phyloP scores from a whole-genome alignment of 202 grass and related monocot species.

The Digitaria exilis region DNA sequence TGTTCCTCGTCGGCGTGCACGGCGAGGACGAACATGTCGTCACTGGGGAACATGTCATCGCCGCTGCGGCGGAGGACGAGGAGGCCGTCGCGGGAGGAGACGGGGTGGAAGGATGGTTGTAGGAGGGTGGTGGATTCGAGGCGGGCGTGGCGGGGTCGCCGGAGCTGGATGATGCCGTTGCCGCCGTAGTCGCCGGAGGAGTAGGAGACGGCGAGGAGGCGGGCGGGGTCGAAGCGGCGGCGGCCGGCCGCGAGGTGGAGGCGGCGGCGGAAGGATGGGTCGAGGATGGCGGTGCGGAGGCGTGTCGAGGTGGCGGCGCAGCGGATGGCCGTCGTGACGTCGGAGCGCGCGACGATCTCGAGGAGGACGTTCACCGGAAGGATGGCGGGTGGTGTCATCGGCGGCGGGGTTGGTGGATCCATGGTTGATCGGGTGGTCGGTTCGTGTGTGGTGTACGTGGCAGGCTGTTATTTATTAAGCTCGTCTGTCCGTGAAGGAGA shows the following conservation, averaged over 20 bases:
- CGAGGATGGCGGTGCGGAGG: not conserved
- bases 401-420: no score
- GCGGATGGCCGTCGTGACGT: not conserved
- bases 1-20: not conserved
- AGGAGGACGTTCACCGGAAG: not conserved
- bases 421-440: no score
- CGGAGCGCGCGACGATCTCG: not conserved
- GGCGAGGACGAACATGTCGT: not conserved
- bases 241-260: not conserved
- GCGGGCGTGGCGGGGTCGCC: no score
- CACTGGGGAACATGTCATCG: no score
- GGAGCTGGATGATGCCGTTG: not conserved
- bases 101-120: not conserved
- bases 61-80: not conserved
- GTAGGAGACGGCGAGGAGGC: not conserved
- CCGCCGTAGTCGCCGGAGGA: not conserved
- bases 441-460: no score
- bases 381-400: no score
- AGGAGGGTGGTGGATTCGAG: no score
- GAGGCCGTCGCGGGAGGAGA: not conserved
- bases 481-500: no score
- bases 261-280: not conserved
- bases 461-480: no score
- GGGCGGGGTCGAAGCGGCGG: not conserved
- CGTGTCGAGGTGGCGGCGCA: not conserved